A percentile compares a stretch with the other conserved stretches of the same genome.
phyloP scores from a whole-genome alignment of 2,329 filamentous ascomycete species.

The Amylocarpus encephaloides region DNA sequence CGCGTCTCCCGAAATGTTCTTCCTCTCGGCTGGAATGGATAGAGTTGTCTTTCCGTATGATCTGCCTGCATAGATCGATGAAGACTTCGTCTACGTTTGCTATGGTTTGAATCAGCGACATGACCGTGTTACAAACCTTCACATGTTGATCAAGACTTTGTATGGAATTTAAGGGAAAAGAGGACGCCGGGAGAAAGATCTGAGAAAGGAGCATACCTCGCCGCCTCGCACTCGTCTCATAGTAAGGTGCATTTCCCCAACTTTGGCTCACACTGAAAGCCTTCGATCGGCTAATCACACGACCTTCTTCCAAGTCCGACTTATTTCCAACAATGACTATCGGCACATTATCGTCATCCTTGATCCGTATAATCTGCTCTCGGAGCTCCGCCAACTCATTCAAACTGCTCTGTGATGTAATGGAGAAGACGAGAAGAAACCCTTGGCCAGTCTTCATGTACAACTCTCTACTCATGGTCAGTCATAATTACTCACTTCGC shows the following conservation, averaged over 20 bases:
- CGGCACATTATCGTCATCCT: constrained; percentile 62
- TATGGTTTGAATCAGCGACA: not conserved
- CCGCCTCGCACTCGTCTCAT: constrained; percentile 62
- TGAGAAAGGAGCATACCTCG: constrained; percentile 35
- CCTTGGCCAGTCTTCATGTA: constrained; percentile 74
- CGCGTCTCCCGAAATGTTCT: not conserved
- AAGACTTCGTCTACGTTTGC: constrained; percentile 69
- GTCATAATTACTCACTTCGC: not conserved
- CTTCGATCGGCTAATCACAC: constrained; percentile 55
- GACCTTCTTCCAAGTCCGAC: constrained; percentile 66
- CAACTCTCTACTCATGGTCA: constrained; percentile 45
- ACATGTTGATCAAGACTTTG: not conserved
- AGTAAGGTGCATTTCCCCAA: constrained; percentile 68
- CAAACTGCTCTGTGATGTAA: constrained; percentile 62
- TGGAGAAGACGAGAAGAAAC: constrained; percentile 69
- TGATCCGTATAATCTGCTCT: constrained; percentile 68
- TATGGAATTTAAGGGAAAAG: not conserved
- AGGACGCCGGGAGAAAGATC: not conserved
- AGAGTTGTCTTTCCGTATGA: constrained; percentile 51
- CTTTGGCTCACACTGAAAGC: constrained; percentile 62
- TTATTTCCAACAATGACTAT: constrained; percentile 72
- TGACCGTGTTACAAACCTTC: too few species aligned
- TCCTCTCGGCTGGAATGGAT: not conserved
- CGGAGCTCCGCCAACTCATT: constrained; percentile 64
- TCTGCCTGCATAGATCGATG: constrained; percentile 59